phyloP scores from a whole-genome alignment of 1,139 yeast genomes.

The Pichia sp. region DNA sequence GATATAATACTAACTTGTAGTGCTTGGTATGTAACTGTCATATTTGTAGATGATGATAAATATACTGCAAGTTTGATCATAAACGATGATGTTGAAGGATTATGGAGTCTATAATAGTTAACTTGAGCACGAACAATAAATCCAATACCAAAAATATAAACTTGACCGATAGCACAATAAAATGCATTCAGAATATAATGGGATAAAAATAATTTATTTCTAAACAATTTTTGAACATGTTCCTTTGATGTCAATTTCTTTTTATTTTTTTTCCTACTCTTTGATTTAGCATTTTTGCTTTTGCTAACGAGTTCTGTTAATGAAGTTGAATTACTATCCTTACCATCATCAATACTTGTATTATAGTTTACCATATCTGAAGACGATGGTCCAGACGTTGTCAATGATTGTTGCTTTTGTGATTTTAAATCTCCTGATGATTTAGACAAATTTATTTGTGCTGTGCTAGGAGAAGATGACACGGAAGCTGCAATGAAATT shows the following conservation, averaged over 20 bases:
- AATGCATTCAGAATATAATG: slow-evolving; percentile 53
- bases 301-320: neutral
- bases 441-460: neutral
- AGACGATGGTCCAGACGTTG: neutral
- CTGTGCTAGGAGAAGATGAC: slow-evolving; percentile 2
- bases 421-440: slow-evolving; percentile 2
- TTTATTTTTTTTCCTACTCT: neutral
- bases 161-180: slow-evolving; percentile 69
- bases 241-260: slow-evolving; percentile 16
- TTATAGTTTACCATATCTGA: neutral
- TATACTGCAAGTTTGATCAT: slow-evolving; percentile 18
- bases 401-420: neutral
- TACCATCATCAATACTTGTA: neutral
- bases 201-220: slow-evolving; percentile 35
- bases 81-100: slow-evolving; percentile 22
- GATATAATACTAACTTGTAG: slow-evolving; percentile 70
- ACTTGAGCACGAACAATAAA: slow-evolving; percentile 56
- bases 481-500: neutral
- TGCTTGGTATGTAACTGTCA: slow-evolving; percentile 45
- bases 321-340: neutral
- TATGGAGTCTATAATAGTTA: slow-evolving; percentile 22
- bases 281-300: neutral
- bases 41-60: slow-evolving; percentile 9
- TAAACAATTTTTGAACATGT: slow-evolving; percentile 24
- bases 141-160: slow-evolving; percentile 72